phyloP scores from a whole-genome alignment of 1,139 yeast species.

The Ogataea hybrid region DNA sequence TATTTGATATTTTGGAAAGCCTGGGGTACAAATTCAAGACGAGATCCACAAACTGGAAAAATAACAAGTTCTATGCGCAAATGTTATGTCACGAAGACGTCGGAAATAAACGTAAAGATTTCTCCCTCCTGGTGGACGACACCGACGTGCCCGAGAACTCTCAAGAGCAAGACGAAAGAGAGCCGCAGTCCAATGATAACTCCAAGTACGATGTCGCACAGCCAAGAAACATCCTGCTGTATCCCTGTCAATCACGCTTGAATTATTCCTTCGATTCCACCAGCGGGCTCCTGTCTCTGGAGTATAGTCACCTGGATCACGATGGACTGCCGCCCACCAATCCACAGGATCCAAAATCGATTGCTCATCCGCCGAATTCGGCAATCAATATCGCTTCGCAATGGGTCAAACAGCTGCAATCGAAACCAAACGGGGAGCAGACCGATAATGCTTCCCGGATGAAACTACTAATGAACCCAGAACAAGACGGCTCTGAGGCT shows the following conservation, averaged over 20 bases:
- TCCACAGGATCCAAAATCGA: slow-evolving; percentile 21
- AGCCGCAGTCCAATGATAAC: not conserved
- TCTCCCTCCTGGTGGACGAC: slow-evolving; percentile 16
- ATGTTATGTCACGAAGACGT: slow-evolving; percentile 29
- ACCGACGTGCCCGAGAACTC: slow-evolving; percentile 3
- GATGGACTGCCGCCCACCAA: slow-evolving; percentile 19
- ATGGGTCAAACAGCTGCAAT: slow-evolving; percentile 17
- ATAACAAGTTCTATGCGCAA: slow-evolving; percentile 29
- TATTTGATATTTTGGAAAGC: slow-evolving; percentile 21
- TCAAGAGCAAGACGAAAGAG: not conserved
- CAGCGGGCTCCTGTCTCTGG: slow-evolving; percentile 24
- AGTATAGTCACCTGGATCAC: slow-evolving; percentile 26
- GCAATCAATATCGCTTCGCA: slow-evolving; percentile 16
- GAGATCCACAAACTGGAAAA: slow-evolving; percentile 32
- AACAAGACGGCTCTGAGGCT: not conserved
- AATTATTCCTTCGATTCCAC: slow-evolving; percentile 25
- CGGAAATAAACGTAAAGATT: slow-evolving; percentile 21
- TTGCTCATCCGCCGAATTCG: slow-evolving; percentile 22
- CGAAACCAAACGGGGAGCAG: slow-evolving; percentile 1
- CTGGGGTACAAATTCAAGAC: slow-evolving; percentile 24
- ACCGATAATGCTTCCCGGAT: slow-evolving; percentile 4
- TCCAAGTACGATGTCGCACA: slow-evolving; percentile 6
- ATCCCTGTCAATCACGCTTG: slow-evolving; percentile 27
- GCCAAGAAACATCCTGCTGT: slow-evolving; percentile 17
- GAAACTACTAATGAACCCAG: slow-evolving; percentile 8